Percentiles rank a stretch among this genome's conserved stretches.
These are phyloP conservation scores for Botryotinia globosa DNA, from an alignment of 2,329 filamentous ascomycete genomes.

Conservation along the genomic window DNA sequence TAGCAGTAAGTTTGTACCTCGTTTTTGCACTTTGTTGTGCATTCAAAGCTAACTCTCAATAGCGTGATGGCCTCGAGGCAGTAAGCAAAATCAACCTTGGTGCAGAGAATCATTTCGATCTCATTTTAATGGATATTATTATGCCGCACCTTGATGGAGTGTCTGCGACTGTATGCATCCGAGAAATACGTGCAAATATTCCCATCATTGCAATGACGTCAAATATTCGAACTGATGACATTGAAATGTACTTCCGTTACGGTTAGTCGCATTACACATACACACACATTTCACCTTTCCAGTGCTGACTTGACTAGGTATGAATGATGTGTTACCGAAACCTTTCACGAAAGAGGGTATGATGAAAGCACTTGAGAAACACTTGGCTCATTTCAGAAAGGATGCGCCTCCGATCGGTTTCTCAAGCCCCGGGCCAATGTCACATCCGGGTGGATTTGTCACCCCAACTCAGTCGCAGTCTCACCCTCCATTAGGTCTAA, in stretches of 20 bases:
- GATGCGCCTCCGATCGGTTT: constrained; percentile 39
- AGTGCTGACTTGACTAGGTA: constrained; percentile 58
- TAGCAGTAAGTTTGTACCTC: constrained; percentile 53
- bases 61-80: constrained; percentile 86
- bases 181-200: constrained; percentile 75
- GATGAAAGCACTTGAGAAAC: constrained; percentile 81
- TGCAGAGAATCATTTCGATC: constrained; percentile 51
- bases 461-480: constrained; percentile 27
- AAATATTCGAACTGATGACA: constrained; percentile 94
- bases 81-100: constrained; percentile 72
- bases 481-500: constrained; percentile 34
- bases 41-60: constrained; percentile 23
- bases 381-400: constrained; percentile 80
- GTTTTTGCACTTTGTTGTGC: not conserved
- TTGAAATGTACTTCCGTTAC: constrained; percentile 94
- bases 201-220: constrained; percentile 99
- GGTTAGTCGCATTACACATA: constrained; percentile 56
- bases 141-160: constrained; percentile 97
- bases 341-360: constrained; percentile 91
- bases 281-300: not conserved
- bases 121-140: constrained; percentile 90
- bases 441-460: constrained; percentile 32
- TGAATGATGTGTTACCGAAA: constrained; percentile 97
- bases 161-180: constrained; percentile 88
- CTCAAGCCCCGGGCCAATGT: constrained; percentile 27